These are phyloP conservation scores for Penicillium sp. DNA, from an alignment of 2,329 filamentous ascomycete genomes.

Conservation along the genomic window DNA sequence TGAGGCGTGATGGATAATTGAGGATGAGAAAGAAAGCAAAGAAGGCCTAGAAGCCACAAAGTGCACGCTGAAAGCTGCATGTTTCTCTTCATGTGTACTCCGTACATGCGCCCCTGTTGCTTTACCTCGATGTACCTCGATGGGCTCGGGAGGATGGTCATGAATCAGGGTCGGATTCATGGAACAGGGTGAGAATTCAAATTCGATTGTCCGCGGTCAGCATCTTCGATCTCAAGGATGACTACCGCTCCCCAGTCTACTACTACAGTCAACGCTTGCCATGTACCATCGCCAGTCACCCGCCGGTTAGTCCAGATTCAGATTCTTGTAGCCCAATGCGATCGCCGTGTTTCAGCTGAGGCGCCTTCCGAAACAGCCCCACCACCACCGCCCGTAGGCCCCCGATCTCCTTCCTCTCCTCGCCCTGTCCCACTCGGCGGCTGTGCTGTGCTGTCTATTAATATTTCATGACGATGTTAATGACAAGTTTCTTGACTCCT, in stretches of 20 bases:
- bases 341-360: constrained; percentile 22
- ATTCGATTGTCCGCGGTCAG: background rate
- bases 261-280: background rate
- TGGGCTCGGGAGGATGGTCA: background rate
- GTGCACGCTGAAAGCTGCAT: background rate
- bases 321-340: background rate
- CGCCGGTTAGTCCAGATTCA: background rate
- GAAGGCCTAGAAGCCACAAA: background rate
- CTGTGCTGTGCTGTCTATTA: constrained; percentile 26
- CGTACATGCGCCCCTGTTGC: background rate
- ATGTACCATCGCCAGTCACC: background rate
- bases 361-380: constrained; percentile 32
- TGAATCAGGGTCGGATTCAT: background rate
- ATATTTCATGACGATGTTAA: constrained; percentile 15
- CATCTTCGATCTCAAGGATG: background rate
- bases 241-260: background rate
- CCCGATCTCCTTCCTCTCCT: constrained; percentile 22
- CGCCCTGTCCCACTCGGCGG: constrained; percentile 17
- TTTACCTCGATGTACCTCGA: background rate
- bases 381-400: constrained; percentile 16
- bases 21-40: background rate
- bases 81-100: background rate
- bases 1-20: background rate
- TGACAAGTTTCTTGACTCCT: background rate
- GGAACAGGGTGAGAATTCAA: background rate